These are phyloP conservation scores for Mycena rosella DNA, from an alignment of 768 basidiomycete genomes.

Conservation along the genomic window DNA sequence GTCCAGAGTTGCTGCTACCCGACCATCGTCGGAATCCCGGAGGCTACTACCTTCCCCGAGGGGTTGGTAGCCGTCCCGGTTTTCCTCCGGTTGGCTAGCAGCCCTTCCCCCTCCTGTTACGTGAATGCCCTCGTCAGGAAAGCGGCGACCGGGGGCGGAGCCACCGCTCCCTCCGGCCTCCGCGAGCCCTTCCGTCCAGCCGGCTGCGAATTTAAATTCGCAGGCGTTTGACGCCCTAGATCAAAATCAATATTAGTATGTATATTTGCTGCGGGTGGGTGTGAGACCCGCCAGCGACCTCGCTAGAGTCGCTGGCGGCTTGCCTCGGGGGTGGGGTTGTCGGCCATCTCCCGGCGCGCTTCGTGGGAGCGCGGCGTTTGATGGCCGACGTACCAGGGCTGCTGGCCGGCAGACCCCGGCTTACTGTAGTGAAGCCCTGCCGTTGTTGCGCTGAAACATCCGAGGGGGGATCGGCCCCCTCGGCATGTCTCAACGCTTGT, in stretches of 20 bases:
- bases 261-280: neutral
- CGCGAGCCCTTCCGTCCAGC: neutral
- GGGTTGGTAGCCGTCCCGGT: conserved; percentile 10
- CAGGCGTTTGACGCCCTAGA: neutral
- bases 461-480: too few relatives aligned
- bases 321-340: neutral
- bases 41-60: neutral
- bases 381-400: neutral
- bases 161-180: neutral
- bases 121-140: neutral
- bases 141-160: conserved; percentile 5
- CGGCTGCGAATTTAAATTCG: neutral
- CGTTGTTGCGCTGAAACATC: too few relatives aligned
- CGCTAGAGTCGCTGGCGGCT: neutral
- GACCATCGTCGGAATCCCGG: neutral
- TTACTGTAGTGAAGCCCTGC: neutral
- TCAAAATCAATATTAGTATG: too few relatives aligned
- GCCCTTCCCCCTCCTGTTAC: conserved; percentile 4
- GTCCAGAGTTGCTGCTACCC: conserved; percentile 6
- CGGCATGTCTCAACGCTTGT: neutral
- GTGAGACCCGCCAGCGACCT: conserved; percentile 1
- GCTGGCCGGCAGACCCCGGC: conserved; percentile 1
- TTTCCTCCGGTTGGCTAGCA: neutral
- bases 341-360: neutral
- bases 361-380: neutral